These are phyloP conservation scores for Globisporangium abappressorium DNA, from an alignment of 352 stramenopile species.

Conservation along the genomic window DNA sequence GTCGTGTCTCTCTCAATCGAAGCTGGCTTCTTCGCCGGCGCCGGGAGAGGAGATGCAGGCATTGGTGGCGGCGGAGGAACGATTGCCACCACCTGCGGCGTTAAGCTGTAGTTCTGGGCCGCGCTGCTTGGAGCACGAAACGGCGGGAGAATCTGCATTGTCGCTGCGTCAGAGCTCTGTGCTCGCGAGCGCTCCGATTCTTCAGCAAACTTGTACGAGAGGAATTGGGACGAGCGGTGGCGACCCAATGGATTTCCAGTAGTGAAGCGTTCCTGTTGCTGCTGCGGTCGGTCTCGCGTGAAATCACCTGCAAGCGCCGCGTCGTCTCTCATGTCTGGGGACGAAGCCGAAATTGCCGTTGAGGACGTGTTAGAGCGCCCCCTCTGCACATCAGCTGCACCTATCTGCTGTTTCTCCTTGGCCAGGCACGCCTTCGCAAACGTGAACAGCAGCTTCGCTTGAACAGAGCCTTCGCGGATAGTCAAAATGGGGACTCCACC, in stretches of 20 bases:
- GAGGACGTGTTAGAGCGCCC: not conserved
- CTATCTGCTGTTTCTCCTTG: slow-evolving; percentile 32
- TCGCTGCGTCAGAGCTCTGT: slow-evolving; percentile 14
- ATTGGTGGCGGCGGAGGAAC: slow-evolving; percentile 3
- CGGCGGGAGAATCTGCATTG: not conserved
- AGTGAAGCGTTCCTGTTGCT: slow-evolving; percentile 15
- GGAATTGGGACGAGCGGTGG: slow-evolving; percentile 15
- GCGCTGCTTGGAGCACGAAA: not conserved
- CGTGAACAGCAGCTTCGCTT: slow-evolving; percentile 64
- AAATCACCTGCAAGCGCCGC: slow-evolving; percentile 15
- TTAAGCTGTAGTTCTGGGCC: not conserved
- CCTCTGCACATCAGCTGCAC: not conserved
- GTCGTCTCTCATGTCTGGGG: not conserved
- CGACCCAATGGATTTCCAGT: slow-evolving; percentile 14
- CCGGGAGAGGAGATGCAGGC: not conserved
- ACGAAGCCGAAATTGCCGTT: not conserved
- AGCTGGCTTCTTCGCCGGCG: not conserved
- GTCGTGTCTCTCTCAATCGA: not conserved
- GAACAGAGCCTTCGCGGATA: slow-evolving; percentile 65
- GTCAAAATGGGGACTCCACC: slow-evolving; percentile 47
- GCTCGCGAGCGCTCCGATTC: slow-evolving; percentile 14
- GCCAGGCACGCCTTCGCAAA: slow-evolving; percentile 77
- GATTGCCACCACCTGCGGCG: slow-evolving; percentile 6
- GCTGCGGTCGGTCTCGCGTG: slow-evolving; percentile 10
- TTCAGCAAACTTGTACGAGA: slow-evolving; percentile 14